Conservation (phyloP, 305 asterid species). For the Fraxinus albicans region DNA sequence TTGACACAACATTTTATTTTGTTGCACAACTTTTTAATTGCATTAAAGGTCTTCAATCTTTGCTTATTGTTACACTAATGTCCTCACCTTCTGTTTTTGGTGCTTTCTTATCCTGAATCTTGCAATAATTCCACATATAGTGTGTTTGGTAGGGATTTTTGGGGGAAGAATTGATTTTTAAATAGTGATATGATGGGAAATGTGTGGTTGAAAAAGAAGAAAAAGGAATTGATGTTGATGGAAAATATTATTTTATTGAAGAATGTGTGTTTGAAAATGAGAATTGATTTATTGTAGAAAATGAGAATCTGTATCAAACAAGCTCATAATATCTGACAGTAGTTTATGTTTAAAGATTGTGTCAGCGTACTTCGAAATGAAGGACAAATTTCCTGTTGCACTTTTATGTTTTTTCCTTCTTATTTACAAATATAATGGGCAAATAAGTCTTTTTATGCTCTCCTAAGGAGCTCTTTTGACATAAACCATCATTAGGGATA, state of each 20-base stretch:
- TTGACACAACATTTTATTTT: neutral
- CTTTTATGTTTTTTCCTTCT: neutral
- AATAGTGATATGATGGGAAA: no score
- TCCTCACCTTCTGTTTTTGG: neutral
- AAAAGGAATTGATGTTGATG: no score
- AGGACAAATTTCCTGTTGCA: neutral
- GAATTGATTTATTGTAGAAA: no score
- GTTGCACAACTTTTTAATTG: neutral
- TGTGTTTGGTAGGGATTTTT: no score
- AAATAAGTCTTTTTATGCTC: neutral
- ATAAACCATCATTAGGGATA: neutral
- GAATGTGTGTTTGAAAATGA: no score
- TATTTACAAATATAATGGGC: neutral
- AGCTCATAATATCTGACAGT: neutral
- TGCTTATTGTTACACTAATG: neutral
- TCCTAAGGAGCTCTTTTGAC: neutral
- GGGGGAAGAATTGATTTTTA: no score
- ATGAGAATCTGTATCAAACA: no score
- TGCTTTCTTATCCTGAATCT: neutral
- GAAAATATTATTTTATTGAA: no score
- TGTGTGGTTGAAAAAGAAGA: no score
- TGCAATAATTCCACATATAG: neutral
- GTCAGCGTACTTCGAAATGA: neutral
- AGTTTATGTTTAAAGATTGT: neutral
- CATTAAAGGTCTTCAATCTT: neutral